Conservation (phyloP, 1,284 basidiomycete species). For the Meira nashicola region DNA sequence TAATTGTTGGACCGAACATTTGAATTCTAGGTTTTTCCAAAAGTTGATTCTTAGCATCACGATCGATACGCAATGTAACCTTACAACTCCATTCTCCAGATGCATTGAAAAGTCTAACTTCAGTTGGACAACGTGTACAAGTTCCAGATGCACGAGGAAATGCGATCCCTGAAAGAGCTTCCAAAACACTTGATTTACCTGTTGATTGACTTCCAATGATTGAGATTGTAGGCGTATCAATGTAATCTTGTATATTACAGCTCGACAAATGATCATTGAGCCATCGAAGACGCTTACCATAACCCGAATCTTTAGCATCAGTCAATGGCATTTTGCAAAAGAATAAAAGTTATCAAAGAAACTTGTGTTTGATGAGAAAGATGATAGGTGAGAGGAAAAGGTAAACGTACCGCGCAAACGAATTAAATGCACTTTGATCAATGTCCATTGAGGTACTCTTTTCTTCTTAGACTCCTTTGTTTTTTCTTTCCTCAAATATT, state of each 20-base stretch:
- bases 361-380: too few relatives aligned
- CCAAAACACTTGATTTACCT: not conserved
- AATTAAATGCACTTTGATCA: too few relatives aligned
- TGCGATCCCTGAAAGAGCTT: not conserved
- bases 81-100: conserved; percentile 1
- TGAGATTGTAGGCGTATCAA: not conserved
- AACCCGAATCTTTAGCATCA: too few relatives aligned
- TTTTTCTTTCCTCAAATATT: too few relatives aligned
- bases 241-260: not conserved
- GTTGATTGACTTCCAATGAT: conserved; percentile 1
- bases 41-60: not conserved
- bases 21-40: not conserved
- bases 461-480: too few relatives aligned
- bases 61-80: not conserved
- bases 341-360: too few relatives aligned
- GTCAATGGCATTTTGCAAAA: too few relatives aligned
- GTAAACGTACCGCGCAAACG: too few relatives aligned
- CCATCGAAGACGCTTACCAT: too few relatives aligned
- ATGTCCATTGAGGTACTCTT: too few relatives aligned
- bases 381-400: too few relatives aligned
- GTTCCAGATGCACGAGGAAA: conserved; percentile 1
- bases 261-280: too few relatives aligned
- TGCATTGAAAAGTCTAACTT: not conserved
- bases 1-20: not conserved
- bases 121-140: conserved; percentile 1